These are phyloP conservation scores for Epichloe scottii DNA, from an alignment of 2,329 filamentous ascomycete species.

Conservation along the genomic window DNA sequence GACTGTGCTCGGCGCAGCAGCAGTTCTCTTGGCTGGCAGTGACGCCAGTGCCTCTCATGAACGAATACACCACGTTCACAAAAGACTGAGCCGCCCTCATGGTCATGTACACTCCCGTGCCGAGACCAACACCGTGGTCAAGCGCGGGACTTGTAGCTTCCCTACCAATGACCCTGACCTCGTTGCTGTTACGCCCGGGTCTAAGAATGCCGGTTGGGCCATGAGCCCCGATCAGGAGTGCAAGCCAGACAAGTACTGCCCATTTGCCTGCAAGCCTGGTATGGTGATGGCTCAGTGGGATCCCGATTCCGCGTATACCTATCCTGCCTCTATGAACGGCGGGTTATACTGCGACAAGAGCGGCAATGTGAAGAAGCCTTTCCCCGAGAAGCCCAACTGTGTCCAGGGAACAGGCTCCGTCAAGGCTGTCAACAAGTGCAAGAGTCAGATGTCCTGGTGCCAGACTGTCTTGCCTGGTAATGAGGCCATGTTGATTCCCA, in stretches of 20 bases:
- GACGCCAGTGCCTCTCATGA: slow-evolving; percentile 21
- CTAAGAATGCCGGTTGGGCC: slow-evolving; percentile 62
- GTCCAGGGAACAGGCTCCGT: slow-evolving; percentile 55
- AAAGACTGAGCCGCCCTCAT: slow-evolving; percentile 17
- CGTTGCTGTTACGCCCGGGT: slow-evolving; percentile 51
- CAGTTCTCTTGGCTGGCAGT: slow-evolving; percentile 29
- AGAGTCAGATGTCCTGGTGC: slow-evolving; percentile 54
- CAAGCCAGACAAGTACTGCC: slow-evolving; percentile 55
- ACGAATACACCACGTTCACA: slow-evolving; percentile 27
- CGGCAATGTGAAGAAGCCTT: slow-evolving; percentile 57
- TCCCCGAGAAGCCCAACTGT: slow-evolving; percentile 55
- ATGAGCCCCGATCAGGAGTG: slow-evolving; percentile 66
- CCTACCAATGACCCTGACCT: slow-evolving; percentile 50
- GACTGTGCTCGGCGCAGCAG: slow-evolving; percentile 35
- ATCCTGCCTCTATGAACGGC: slow-evolving; percentile 63
- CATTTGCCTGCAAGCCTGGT: slow-evolving; percentile 63
- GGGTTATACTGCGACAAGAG: slow-evolving; percentile 58
- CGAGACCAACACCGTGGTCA: slow-evolving; percentile 26
- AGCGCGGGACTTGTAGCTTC: slow-evolving; percentile 50
- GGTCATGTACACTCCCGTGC: slow-evolving; percentile 10
- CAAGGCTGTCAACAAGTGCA: slow-evolving; percentile 52
- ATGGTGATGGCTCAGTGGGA: slow-evolving; percentile 74
- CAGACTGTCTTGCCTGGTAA: slow-evolving; percentile 70
- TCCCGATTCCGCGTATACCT: slow-evolving; percentile 53
- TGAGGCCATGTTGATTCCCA: slow-evolving; percentile 73